Conservation (phyloP, 306 rosid genomes). For the Lathyrus aphaca region DNA sequence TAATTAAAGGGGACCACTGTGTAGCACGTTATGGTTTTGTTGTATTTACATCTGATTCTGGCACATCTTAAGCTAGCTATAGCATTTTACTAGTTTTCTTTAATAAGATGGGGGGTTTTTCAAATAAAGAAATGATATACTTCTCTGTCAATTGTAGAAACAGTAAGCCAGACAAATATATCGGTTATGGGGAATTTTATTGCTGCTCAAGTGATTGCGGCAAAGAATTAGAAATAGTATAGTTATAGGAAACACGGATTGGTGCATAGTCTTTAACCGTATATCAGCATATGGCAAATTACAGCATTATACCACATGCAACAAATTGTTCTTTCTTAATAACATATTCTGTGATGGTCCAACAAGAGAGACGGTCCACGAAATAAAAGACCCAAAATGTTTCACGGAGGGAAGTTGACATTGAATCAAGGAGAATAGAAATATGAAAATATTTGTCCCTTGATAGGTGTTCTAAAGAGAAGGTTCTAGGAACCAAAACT, state of each 20-base stretch:
- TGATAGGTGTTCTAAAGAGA: no score
- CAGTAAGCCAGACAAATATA: background rate
- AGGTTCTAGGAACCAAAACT: no score
- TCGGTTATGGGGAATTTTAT: conserved; percentile 1
- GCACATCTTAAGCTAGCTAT: background rate
- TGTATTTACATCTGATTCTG: background rate
- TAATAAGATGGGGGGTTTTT: background rate
- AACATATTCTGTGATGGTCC: background rate
- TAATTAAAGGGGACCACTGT: conserved; percentile 5
- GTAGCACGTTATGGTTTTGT: background rate
- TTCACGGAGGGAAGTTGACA: no score
- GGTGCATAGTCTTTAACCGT: background rate
- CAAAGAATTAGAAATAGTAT: background rate
- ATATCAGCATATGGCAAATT: background rate
- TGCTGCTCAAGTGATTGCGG: conserved; percentile 8
- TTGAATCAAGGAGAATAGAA: no score
- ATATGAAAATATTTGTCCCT: no score
- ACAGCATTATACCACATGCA: background rate
- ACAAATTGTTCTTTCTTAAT: background rate
- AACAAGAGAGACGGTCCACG: no score
- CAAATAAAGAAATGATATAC: background rate
- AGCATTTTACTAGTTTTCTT: background rate
- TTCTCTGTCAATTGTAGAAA: background rate
- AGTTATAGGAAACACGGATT: background rate
- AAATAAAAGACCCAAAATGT: no score